Conservation (phyloP, 2,329 filamentous ascomycete genomes). For the Biscogniauxia mediterranea region DNA sequence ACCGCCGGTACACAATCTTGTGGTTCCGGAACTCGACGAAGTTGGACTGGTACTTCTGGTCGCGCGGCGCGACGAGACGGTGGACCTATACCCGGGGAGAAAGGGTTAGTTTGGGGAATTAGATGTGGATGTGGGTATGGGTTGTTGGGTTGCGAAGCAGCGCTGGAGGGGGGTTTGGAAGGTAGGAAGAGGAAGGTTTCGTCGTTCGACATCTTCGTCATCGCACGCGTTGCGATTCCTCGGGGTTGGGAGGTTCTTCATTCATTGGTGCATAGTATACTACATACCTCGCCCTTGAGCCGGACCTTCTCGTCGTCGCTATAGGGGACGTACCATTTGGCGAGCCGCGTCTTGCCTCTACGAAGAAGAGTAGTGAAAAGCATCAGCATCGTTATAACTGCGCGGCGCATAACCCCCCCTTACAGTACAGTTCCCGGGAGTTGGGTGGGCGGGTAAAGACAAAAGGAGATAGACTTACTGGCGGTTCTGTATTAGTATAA, state of each 20-base stretch:
- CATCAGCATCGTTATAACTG: neutral
- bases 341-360: constrained; percentile 96
- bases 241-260: too few species aligned
- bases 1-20: constrained; percentile 96
- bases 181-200: too few species aligned
- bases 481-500: constrained; percentile 43
- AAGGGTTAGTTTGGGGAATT: neutral
- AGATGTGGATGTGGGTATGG: constrained; percentile 1
- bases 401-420: neutral
- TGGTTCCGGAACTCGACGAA: constrained; percentile 96
- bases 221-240: too few species aligned
- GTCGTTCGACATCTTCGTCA: neutral
- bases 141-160: neutral
- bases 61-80: constrained; percentile 92
- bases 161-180: neutral
- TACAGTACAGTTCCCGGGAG: neutral
- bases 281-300: constrained; percentile 85
- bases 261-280: neutral
- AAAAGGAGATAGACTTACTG: constrained; percentile 32
- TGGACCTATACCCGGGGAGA: constrained; percentile 64
- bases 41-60: constrained; percentile 99
- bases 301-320: constrained; percentile 99
- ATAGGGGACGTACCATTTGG: constrained; percentile 99
- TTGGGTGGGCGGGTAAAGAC: neutral
- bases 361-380: neutral